Conservation (phyloP, 495 filamentous ascomycete genomes). For the Penicillium salamii region DNA sequence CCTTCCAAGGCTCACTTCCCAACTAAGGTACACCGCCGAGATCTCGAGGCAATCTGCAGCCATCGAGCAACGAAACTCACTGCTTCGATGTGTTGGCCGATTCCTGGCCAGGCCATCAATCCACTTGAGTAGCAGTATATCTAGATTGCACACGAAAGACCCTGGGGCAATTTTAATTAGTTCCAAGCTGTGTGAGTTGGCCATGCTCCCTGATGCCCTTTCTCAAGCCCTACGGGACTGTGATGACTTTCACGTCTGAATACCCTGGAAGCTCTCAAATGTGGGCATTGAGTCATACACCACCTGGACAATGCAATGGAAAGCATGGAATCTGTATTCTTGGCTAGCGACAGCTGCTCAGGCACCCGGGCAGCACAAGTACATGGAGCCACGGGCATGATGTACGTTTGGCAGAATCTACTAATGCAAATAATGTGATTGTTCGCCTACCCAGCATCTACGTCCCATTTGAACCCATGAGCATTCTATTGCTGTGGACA, state of each 20-base stretch:
- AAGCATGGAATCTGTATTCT: too few species aligned
- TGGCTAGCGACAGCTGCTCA: too few species aligned
- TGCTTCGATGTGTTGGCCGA: conserved; percentile 15
- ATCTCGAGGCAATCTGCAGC: conserved; percentile 2
- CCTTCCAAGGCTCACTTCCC: not conserved
- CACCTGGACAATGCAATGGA: too few species aligned
- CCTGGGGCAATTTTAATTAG: not conserved
- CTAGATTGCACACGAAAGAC: not conserved
- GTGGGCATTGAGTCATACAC: too few species aligned
- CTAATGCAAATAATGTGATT: not conserved
- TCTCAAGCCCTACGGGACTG: too few species aligned
- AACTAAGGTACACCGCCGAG: not conserved
- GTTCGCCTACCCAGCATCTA: not conserved
- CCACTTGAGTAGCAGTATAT: too few species aligned
- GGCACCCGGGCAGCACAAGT: too few species aligned
- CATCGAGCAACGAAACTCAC: not conserved
- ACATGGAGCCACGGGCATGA: too few species aligned
- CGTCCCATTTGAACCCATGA: not conserved
- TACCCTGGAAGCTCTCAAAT: too few species aligned
- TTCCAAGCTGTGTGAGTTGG: not conserved
- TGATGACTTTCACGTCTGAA: too few species aligned
- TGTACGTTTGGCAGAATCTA: not conserved
- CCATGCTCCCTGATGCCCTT: too few species aligned
- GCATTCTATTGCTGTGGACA: not conserved
- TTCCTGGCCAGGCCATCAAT: not conserved